Base-by-base conservation (phyloP, 257 asterid genomes). In the Ehretia macrophylla region DNA sequence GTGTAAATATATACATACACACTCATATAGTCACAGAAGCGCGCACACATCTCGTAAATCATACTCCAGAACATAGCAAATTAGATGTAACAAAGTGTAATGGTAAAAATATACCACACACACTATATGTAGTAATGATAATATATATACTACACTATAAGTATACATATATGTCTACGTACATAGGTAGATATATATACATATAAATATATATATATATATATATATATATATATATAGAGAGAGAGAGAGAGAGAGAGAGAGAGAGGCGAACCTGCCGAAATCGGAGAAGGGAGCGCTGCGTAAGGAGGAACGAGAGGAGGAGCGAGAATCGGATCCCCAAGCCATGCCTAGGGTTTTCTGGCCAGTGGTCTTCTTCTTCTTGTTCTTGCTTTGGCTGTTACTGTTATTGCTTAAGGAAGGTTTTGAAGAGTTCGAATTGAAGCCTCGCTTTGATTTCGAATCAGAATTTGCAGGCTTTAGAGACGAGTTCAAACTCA, bases 261-360 rank as follows among this genome's bases (percentile, higher is more conserved):
- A 52, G 4, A 9, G n/a, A 46, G 22, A 46, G 20, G 16, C 6
- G 8, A 21, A 10, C 98, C 97, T 88, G 80, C 95, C 90, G 35
- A 92, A 79, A 77, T 88, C 82, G 48, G 99, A 48, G 75, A 92
- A 88, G 8, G 97, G 97, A 18, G 99, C 81, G 68, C 38, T 78
- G 48, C 81, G 82, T 70, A 65, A 84, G 55, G 78, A 47, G 38
- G 95, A 58, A 47, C 86, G 84, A 58, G 92, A 80, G 27, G 94
- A 72, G 42, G 95, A 75, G 17, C 66, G 82, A 47, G 96, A 91
- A 83, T 78, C 81, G 9, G 95, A 64, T 17, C 97, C 96, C 97
- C 99, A 92, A 59, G 95, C 85, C 95, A 84, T 75, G 48, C 96
- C 96, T 22, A 84, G 85, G 75, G 95, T 81, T 63, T 80, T 88